Percentiles rank a stretch among this genome's conserved stretches.
Conservation (phyloP, 2,329 filamentous ascomycete genomes). For the Xylariaceae sp. region DNA sequence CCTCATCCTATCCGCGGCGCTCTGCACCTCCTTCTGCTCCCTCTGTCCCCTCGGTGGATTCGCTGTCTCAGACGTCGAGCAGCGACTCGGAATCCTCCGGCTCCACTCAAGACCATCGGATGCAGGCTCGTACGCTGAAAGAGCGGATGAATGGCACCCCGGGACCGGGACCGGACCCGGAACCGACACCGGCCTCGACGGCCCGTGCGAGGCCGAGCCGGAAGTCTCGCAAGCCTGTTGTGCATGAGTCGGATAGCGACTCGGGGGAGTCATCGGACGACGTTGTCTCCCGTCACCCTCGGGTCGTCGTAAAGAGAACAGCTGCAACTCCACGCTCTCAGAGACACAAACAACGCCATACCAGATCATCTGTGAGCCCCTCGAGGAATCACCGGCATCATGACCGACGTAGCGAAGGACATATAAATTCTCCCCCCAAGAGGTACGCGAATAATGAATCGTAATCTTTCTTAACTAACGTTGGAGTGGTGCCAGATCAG, state of each 20-base stretch:
- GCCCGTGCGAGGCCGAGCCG: conserved; percentile 14
- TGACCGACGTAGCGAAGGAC: conserved; percentile 25
- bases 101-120: conserved; percentile 14
- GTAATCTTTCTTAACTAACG: too few species aligned
- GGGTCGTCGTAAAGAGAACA: conserved; percentile 18
- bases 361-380: conserved; percentile 27
- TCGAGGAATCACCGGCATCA: conserved; percentile 21
- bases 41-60: conserved; percentile 28
- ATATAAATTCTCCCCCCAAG: conserved; percentile 27
- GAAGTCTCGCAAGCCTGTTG: conserved; percentile 11
- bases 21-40: conserved; percentile 38
- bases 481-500: conserved; percentile 14
- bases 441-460: conserved; percentile 25
- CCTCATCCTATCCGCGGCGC: conserved; percentile 36
- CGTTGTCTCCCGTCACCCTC: conserved; percentile 8
- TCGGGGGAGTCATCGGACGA: conserved; percentile 17
- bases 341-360: conserved; percentile 24
- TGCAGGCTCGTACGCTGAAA: conserved; percentile 18
- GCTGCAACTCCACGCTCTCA: conserved; percentile 21
- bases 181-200: conserved; percentile 14
- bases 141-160: conserved; percentile 20
- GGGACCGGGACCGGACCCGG: conserved; percentile 16
- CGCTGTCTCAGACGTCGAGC: conserved; percentile 38
- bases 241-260: conserved; percentile 14
- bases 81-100: conserved; percentile 20